phyloP scores from a whole-genome alignment of 73 alveolate genomes.

The Paramecium primaurelia region DNA sequence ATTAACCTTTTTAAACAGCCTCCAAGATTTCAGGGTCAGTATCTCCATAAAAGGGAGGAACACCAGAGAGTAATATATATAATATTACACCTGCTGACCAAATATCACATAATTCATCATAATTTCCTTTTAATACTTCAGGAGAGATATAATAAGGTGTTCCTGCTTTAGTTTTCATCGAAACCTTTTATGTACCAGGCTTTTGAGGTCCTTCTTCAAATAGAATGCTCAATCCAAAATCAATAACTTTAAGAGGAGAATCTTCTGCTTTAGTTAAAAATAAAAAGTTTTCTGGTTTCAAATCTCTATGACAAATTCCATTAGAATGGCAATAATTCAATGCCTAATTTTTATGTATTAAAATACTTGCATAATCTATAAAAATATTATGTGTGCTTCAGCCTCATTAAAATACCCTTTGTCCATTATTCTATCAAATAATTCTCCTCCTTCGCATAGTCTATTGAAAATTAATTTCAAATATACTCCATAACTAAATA shows the following conservation, averaged over 20 bases:
- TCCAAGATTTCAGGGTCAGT: constrained; percentile 68
- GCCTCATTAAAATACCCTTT: constrained; percentile 66
- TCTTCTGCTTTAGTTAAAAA: constrained; percentile 62
- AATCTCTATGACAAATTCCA: constrained; percentile 78
- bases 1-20: constrained; percentile 63
- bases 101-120: constrained; percentile 73
- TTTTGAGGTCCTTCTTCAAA: constrained; percentile 59
- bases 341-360: constrained; percentile 48
- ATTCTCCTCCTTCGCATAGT: constrained; percentile 78
- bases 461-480: background rate
- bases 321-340: constrained; percentile 71
- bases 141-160: constrained; percentile 74
- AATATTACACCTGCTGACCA: constrained; percentile 78
- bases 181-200: constrained; percentile 27
- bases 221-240: constrained; percentile 68
- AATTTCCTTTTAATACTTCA: constrained; percentile 70
- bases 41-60: constrained; percentile 76
- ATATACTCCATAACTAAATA: constrained; percentile 74
- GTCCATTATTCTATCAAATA: constrained; percentile 70
- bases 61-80: constrained; percentile 69
- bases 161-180: constrained; percentile 67
- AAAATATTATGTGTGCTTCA: constrained; percentile 64
- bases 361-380: constrained; percentile 59
- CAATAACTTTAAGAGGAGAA: constrained; percentile 65
- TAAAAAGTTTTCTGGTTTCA: constrained; percentile 78